A percentile compares a stretch with the other conserved stretches of the same genome.
Evolutionary conservation across 331 rosid genomes (phyloP).

Genomic region (Stylosanthes scabra): DNA sequence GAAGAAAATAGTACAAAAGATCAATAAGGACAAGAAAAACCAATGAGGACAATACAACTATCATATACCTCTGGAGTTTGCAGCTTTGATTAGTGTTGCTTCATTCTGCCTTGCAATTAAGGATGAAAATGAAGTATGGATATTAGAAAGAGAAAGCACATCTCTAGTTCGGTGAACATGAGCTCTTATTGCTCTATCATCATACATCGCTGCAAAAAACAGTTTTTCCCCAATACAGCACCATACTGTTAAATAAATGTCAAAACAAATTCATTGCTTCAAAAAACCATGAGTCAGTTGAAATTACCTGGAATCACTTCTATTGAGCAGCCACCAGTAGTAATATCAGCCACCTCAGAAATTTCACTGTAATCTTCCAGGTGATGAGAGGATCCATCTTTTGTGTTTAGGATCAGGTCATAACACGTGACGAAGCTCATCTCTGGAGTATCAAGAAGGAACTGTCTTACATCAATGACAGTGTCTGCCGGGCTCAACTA

Average conservation of each 20-base stretch:
- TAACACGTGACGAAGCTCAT: slow-evolving; percentile 75
- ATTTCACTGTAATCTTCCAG: slow-evolving; percentile 68
- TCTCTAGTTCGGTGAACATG: slow-evolving; percentile 79
- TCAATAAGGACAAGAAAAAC: not conserved
- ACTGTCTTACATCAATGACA: slow-evolving; percentile 71
- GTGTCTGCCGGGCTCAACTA: slow-evolving; percentile 77
- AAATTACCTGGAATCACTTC: slow-evolving; percentile 80
- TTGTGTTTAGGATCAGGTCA: slow-evolving; percentile 66
- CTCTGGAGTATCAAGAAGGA: slow-evolving; percentile 81
- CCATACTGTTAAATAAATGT: slow-evolving; percentile 3
- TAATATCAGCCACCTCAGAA: slow-evolving; percentile 81
- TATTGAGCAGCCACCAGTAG: slow-evolving; percentile 68
- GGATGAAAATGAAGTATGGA: slow-evolving; percentile 69
- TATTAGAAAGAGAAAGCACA: slow-evolving; percentile 68
- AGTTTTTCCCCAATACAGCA: slow-evolving; percentile 38
- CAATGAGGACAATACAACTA: slow-evolving; percentile 4
- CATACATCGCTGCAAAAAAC: slow-evolving; percentile 69
- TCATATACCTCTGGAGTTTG: slow-evolving; percentile 61
- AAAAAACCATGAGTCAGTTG: not conserved
- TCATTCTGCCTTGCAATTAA: slow-evolving; percentile 72
- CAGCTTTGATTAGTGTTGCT: slow-evolving; percentile 51
- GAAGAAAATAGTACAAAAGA: not conserved
- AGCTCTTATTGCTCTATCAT: slow-evolving; percentile 82
- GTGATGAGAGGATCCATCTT: slow-evolving; percentile 63
- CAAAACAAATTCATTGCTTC: not conserved